These are phyloP conservation scores for Colletotrichum theobromicola DNA, from an alignment of 2,329 filamentous ascomycete species.

Conservation along the genomic window DNA sequence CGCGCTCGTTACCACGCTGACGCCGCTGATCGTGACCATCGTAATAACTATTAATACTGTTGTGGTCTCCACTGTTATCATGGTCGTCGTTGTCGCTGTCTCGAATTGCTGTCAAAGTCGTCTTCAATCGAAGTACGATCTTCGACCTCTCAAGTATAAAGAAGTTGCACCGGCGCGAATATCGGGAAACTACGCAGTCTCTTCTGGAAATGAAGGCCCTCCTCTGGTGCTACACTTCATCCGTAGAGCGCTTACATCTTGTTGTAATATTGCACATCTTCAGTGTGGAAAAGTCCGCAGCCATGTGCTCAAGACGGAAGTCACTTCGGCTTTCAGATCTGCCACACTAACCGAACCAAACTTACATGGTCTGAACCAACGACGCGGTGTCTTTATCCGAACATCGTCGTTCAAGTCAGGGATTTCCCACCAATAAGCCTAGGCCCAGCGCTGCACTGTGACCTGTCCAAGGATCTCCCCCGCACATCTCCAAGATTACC, in stretches of 20 bases:
- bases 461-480: constrained; percentile 6
- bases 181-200: neutral
- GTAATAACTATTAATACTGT: neutral
- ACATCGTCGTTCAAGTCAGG: neutral
- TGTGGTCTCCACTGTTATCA: neutral
- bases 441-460: constrained; percentile 4
- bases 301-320: neutral
- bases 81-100: neutral
- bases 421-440: constrained; percentile 16
- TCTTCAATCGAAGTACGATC: neutral
- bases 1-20: neutral
- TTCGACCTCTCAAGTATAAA: too few relatives aligned
- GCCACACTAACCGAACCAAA: neutral
- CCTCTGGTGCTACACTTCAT: neutral
- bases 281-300: fast-evolving
- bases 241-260: too few relatives aligned
- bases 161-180: too few relatives aligned
- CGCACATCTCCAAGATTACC: neutral
- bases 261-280: too few relatives aligned
- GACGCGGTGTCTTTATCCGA: constrained; percentile 13
- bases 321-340: neutral
- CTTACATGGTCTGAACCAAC: neutral
- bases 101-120: neutral
- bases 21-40: neutral
- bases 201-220: fast-evolving